Evolutionary conservation across 78 protist species (phyloP), one percentile per base, ranked within the genome.

Genomic region (Monosiga brevicollis): DNA sequence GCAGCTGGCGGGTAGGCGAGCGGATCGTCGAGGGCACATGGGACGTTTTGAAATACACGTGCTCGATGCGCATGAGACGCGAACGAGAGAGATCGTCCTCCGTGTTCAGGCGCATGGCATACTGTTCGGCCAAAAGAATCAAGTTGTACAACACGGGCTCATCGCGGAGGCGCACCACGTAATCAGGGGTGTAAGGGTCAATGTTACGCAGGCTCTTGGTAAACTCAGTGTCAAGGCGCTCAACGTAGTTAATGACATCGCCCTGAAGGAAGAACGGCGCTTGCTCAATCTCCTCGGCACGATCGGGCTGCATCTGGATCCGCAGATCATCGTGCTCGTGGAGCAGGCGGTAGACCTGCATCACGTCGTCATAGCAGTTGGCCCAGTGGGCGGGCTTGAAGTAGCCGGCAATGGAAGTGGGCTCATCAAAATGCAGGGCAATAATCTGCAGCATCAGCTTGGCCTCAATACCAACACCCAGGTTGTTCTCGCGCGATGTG

Each of bases 211-310:
- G 93, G 9, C 83, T 26, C 81, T 77, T 80, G 15, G 79, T 86
- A 84, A 87, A 87, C 84, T 94, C 94, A 70, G 93, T 93, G 83
- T 93, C 96, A 42, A 94, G 89, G 36, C 93, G 82, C 81, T 91
- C 93, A 35, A 91, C 82, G 36, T 88, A 55, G 0, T 88, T 40
- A 36, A 86, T 41, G 34, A 93, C 39, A 86, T 84, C 78, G 0
- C 87, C 91, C 76, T 34, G 54, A 49, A 83, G 55, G 49, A 6
- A 0, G 62, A 9, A 29, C 15, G 54, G 75, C 70, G 55, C 24
- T 37, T 55, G 1, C 77, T 0, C 26, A 42, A 1, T 23, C 1
- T 43, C 43, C 2, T 0, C 40, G 40, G 2, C 40, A 73, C 20
- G 43, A 25, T 9, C 15, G 23, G 74, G 9, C 6, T 24, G 23